Evolutionary conservation across 176 grass and related monocot genomes (phyloP).

Genomic region (Oryza punctata): DNA sequence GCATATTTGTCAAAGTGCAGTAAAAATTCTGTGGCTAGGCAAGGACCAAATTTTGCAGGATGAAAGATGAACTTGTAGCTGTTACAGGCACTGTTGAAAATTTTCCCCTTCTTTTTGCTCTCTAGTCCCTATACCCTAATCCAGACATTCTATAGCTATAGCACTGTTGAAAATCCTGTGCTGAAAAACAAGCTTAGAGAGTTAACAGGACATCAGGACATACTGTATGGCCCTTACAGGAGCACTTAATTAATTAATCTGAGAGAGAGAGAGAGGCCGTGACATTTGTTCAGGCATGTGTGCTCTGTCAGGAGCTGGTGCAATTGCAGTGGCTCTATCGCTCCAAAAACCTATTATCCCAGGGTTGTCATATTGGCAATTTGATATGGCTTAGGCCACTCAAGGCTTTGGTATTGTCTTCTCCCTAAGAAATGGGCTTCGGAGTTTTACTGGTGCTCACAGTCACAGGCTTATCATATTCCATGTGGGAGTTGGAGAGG

Average conservation of each 20-base stretch:
- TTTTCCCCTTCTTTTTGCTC: not conserved
- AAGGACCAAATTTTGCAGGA: not conserved
- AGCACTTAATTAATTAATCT: not conserved
- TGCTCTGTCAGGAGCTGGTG: constrained; percentile 35
- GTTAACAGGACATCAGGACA: constrained; percentile 12
- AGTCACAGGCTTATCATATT: not conserved
- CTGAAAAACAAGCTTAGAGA: not conserved
- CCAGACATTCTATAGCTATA: constrained; percentile 11
- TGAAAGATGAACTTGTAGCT: not conserved
- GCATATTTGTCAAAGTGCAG: not conserved
- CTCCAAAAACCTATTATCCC: constrained; percentile 4
- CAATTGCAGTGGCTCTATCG: constrained; percentile 17
- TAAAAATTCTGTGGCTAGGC: not conserved
- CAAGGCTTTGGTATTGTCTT: constrained; percentile 21
- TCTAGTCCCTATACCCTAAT: not conserved
- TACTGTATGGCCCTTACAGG: not conserved
- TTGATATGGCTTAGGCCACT: constrained; percentile 17
- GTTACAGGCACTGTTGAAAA: not conserved
- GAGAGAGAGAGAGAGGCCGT: constrained; percentile 23
- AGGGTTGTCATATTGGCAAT: constrained; percentile 21
- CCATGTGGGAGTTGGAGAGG: constrained; percentile 42
- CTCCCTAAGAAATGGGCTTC: not conserved
- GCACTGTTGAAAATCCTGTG: constrained; percentile 3
- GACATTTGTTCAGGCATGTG: constrained; percentile 36
- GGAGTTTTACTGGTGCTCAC: constrained; percentile 19